Evolutionary conservation across 2,329 filamentous ascomycete genomes (phyloP).

Genomic region (Endothia cerciana): DNA sequence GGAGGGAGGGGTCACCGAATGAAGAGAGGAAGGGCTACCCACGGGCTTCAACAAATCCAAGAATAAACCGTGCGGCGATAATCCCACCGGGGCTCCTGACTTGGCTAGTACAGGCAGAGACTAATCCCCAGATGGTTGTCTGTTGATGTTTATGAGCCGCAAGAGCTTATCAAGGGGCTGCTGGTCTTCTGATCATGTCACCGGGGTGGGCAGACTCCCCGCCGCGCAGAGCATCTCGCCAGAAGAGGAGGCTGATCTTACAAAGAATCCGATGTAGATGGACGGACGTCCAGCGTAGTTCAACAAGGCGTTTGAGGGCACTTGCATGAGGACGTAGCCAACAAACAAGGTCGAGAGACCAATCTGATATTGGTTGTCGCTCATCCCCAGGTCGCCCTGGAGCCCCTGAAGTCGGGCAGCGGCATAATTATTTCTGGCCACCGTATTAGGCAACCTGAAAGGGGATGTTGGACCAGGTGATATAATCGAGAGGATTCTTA

Average conservation of each 20-base stretch:
- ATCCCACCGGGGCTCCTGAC: slow-evolving; percentile 40
- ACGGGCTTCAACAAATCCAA: slow-evolving; percentile 43
- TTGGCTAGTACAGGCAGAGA: slow-evolving; percentile 39
- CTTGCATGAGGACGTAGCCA: slow-evolving; percentile 35
- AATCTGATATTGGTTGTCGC: slow-evolving; percentile 42
- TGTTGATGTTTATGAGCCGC: not conserved
- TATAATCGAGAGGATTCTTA: slow-evolving; percentile 23
- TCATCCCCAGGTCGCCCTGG: slow-evolving; percentile 40
- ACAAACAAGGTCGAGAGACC: slow-evolving; percentile 34
- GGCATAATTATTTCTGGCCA: slow-evolving; percentile 35
- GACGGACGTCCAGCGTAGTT: slow-evolving; percentile 39
- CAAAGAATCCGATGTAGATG: slow-evolving; percentile 45
- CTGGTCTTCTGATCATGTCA: not conserved
- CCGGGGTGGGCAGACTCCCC: too few species aligned
- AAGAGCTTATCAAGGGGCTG: not conserved
- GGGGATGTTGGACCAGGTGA: slow-evolving; percentile 1
- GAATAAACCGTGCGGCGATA: slow-evolving; percentile 43
- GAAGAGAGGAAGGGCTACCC: not conserved
- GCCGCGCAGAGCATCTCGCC: slow-evolving; percentile 15
- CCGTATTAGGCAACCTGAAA: not conserved
- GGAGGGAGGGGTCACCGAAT: not conserved
- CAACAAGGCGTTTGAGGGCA: slow-evolving; percentile 36
- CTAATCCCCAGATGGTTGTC: slow-evolving; percentile 27
- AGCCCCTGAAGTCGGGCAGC: slow-evolving; percentile 55
- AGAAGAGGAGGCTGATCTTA: slow-evolving; percentile 18